Evolutionary conservation across 331 rosid species (phyloP).

Genomic region (Acacia pycnantha): DNA sequence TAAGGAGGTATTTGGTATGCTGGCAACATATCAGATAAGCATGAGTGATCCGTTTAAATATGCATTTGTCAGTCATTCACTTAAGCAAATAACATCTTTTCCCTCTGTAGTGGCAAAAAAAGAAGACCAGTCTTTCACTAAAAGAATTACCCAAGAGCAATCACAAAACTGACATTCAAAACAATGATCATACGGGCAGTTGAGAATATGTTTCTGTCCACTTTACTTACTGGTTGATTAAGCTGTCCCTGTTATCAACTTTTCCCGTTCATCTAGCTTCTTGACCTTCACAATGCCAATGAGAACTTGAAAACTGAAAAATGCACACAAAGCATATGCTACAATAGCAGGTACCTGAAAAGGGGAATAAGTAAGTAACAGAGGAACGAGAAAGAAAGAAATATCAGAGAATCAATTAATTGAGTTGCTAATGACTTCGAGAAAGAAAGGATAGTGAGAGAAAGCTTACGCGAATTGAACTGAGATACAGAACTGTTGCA

Average conservation of each 20-base stretch:
- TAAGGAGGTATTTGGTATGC: background rate
- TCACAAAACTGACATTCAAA: background rate
- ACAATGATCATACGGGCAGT: background rate
- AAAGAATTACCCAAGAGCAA: background rate
- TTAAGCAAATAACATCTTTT: slow-evolving; percentile 9
- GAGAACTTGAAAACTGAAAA: slow-evolving; percentile 82
- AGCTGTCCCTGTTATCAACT: slow-evolving; percentile 85
- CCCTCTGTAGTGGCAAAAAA: slow-evolving; percentile 7
- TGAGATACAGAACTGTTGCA: slow-evolving; percentile 77
- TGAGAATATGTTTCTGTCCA: background rate
- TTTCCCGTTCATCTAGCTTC: slow-evolving; percentile 80
- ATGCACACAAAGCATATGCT: slow-evolving; percentile 67
- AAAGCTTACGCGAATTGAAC: slow-evolving; percentile 75
- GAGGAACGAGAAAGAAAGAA: slow-evolving; percentile 20
- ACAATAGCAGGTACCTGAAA: slow-evolving; percentile 74
- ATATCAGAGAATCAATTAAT: slow-evolving; percentile 17
- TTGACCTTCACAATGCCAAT: slow-evolving; percentile 81
- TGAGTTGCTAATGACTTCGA: background rate
- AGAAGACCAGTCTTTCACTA: background rate
- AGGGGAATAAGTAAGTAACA: slow-evolving; percentile 17
- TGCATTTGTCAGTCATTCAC: slow-evolving; percentile 16
- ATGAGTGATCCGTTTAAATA: background rate
- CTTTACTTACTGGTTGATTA: slow-evolving; percentile 29
- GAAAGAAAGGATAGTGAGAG: background rate
- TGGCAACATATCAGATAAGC: background rate